Percentiles rank a stretch among this genome's conserved stretches.
phyloP scores from a whole-genome alignment of 208 protist species.

The Trypanosoma scelopori region DNA sequence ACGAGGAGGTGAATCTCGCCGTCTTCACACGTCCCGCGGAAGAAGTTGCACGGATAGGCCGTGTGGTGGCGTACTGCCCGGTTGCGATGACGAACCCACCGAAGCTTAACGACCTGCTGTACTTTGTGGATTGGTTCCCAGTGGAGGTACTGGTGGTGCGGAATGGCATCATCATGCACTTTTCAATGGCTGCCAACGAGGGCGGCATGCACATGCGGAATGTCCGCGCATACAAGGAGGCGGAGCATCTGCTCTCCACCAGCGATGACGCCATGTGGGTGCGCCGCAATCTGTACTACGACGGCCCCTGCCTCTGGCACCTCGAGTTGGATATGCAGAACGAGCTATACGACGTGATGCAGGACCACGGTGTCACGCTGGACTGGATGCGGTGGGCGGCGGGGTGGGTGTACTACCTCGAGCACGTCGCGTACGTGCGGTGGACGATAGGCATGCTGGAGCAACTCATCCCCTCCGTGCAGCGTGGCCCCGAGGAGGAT shows the following conservation, averaged over 20 bases:
- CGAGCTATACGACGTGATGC: slow-evolving; percentile 86
- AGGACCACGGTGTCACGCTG: slow-evolving; percentile 75
- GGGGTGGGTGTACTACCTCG: slow-evolving; percentile 78
- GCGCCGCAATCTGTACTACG: slow-evolving; percentile 73
- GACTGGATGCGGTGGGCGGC: slow-evolving; percentile 75
- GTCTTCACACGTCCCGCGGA: slow-evolving; percentile 54
- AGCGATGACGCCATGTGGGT: slow-evolving; percentile 53
- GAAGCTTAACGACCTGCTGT: slow-evolving; percentile 58
- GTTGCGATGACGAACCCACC: slow-evolving; percentile 65
- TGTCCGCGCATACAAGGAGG: slow-evolving; percentile 71
- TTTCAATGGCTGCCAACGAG: slow-evolving; percentile 69
- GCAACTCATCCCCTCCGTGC: slow-evolving; percentile 52
- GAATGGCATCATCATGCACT: slow-evolving; percentile 75
- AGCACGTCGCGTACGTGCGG: slow-evolving; percentile 64
- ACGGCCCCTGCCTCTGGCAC: slow-evolving; percentile 83
- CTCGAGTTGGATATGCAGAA: slow-evolving; percentile 81
- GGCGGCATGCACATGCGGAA: slow-evolving; percentile 88
- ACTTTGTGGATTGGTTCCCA: slow-evolving; percentile 75
- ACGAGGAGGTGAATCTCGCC: slow-evolving; percentile 44
- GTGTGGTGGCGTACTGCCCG: slow-evolving; percentile 57
- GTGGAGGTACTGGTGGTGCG: slow-evolving; percentile 75
- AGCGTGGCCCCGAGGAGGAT: slow-evolving; percentile 63
- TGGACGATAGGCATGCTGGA: slow-evolving; percentile 69
- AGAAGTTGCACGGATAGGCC: slow-evolving; percentile 28
- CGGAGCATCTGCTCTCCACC: slow-evolving; percentile 28